phyloP scores from a whole-genome alignment of 306 rosid genomes.

The Cucurbita pepo region DNA sequence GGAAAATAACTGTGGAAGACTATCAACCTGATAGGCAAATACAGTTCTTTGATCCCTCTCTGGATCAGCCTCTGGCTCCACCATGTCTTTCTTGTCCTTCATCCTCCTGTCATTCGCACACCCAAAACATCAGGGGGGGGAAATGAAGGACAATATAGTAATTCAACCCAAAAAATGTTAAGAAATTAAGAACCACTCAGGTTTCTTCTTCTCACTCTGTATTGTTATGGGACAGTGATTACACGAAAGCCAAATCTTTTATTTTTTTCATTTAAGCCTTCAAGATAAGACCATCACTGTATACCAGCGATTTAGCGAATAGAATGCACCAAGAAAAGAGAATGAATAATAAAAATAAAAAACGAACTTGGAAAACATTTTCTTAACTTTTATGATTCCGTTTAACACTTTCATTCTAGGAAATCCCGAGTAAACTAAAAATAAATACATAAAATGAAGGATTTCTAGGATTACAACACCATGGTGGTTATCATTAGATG shows the following conservation, averaged over 20 bases:
- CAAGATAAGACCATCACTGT: not conserved
- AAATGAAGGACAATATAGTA: not conserved
- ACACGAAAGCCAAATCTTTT: not conserved
- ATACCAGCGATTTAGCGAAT: not conserved
- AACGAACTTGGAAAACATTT: not conserved
- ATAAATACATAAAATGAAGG: not conserved
- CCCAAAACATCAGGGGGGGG: not conserved
- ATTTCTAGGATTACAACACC: not conserved
- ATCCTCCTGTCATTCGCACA: slow-evolving; percentile 44
- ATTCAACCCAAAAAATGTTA: not conserved
- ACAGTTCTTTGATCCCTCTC: slow-evolving; percentile 99
- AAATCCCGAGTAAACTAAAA: not conserved
- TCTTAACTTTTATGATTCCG: not conserved
- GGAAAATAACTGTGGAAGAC: not conserved
- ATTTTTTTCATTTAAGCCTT: not conserved
- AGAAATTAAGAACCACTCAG: not conserved
- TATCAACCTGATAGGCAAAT: slow-evolving; percentile 87
- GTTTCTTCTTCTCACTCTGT: not conserved
- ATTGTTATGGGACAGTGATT: not conserved
- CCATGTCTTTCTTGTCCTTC: slow-evolving; percentile 74
- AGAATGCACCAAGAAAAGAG: not conserved
- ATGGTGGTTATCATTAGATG: not conserved
- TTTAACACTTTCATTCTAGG: not conserved
- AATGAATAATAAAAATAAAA: not conserved
- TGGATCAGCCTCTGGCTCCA: slow-evolving; percentile 97